Evolutionary conservation across 257 asterid species (phyloP).

Genomic region (Agastache rugosa): DNA sequence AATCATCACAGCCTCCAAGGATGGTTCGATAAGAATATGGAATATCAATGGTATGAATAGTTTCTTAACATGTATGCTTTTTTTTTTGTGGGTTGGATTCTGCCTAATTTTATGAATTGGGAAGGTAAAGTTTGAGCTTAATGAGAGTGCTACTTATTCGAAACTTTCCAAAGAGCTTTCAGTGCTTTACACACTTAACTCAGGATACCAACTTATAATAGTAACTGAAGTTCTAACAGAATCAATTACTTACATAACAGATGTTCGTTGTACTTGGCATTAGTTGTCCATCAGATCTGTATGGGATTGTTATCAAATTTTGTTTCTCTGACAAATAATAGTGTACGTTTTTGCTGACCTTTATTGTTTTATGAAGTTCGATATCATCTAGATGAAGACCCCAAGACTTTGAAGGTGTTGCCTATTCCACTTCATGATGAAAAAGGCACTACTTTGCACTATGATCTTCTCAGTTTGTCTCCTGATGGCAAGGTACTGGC

Average conservation of each 20-base stretch:
- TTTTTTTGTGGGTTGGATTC: neutral
- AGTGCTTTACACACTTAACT: neutral
- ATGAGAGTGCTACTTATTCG: conserved; percentile 2
- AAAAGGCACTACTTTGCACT: conserved; percentile 73
- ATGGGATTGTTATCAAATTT: conserved; percentile 26
- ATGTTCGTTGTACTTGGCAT: conserved; percentile 17
- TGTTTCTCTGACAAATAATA: conserved; percentile 8
- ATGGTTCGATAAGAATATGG: conserved; percentile 90
- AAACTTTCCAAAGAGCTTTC: neutral
- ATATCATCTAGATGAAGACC: conserved; percentile 93
- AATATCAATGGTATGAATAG: conserved; percentile 78
- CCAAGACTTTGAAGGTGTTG: conserved; percentile 86
- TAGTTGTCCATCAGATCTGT: neutral
- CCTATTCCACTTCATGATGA: conserved; percentile 91
- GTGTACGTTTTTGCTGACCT: conserved; percentile 33
- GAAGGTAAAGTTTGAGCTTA: conserved; percentile 24
- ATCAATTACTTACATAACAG: neutral
- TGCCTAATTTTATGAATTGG: conserved; percentile 9
- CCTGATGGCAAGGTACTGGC: conserved; percentile 92
- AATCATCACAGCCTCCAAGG: conserved; percentile 94
- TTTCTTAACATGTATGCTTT: neutral
- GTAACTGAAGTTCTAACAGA: neutral
- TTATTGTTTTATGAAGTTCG: conserved; percentile 70
- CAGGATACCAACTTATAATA: conserved; percentile 10
- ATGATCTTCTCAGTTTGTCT: conserved; percentile 84